phyloP scores from a whole-genome alignment of 805 yeast species.

The Candida vaughaniae region DNA sequence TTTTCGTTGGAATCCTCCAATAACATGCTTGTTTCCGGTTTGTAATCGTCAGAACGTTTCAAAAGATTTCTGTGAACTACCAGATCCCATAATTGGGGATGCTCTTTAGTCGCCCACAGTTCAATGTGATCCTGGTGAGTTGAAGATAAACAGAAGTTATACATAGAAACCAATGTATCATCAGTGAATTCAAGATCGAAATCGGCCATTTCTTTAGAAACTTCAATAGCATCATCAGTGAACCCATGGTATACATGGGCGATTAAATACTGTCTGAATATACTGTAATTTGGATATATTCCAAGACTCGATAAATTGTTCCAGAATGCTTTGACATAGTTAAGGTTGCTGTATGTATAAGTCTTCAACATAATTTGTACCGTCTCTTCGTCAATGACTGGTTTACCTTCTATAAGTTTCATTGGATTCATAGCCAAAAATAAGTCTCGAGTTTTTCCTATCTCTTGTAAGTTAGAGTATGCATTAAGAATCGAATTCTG shows the following conservation, averaged over 20 bases:
- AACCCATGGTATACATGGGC: constrained; percentile 70
- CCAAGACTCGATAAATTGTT: constrained; percentile 52
- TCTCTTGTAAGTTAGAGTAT: constrained; percentile 56
- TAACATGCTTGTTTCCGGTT: constrained; percentile 28
- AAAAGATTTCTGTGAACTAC: constrained; percentile 24
- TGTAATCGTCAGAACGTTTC: constrained; percentile 25
- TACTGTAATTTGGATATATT: constrained; percentile 50
- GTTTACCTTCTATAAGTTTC: constrained; percentile 23
- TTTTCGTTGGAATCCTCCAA: constrained; percentile 1
- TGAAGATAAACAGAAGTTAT: constrained; percentile 41
- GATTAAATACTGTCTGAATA: constrained; percentile 60
- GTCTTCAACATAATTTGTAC: constrained; percentile 66
- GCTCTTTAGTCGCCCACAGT: constrained; percentile 32
- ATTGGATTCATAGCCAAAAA: constrained; percentile 59
- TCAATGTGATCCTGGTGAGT: constrained; percentile 28
- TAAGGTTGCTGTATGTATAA: constrained; percentile 52
- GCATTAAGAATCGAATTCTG: constrained; percentile 66
- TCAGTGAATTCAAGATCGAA: constrained; percentile 44
- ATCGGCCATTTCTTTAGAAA: constrained; percentile 48
- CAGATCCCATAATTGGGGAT: constrained; percentile 28
- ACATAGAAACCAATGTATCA: constrained; percentile 47
- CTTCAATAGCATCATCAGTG: constrained; percentile 52
- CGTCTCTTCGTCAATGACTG: constrained; percentile 54
- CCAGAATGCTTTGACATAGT: constrained; percentile 63
- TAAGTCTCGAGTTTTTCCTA: constrained; percentile 54